Base-by-base conservation (phyloP, 352 stramenopile genomes). In the Pelagophyceae sp. region DNA sequence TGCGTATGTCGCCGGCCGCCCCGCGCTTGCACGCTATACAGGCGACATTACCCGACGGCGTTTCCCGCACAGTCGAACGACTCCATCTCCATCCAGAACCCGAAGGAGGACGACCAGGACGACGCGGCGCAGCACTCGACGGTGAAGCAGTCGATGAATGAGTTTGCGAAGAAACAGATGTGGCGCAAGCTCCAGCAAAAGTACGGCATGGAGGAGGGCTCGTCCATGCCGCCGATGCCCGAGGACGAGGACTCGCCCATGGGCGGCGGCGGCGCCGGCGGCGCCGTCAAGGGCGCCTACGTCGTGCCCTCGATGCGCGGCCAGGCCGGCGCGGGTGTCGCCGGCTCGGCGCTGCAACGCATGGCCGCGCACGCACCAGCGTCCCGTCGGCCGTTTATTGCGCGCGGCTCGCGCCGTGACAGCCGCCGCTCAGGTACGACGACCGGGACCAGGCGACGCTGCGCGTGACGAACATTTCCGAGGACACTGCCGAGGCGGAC, bases 381-480 rank as follows among this genome's bases (percentile, higher is more conserved):
- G 79, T 79, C 31, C 40, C 20, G 75, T 51, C 23, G 79, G 75
- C 23, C 70, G 58, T 5, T 77, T 71, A 33, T 67, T 64, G 38
- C 75, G 77, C 15, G 70, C 81, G 50, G 64, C 75, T 35, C 78
- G 79, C 29, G 75, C 69, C 25, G 80, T 61, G 20, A 78, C 50
- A 76, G 51, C 38, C 32, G 19, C n/a, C n/a, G n/a, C n/a, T n/a
- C n/a, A n/a, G n/a, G n/a, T 77, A 51, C 40, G 84, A 79, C 19
- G 85, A 89, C 70, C 77, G 83, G 19, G 85, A 87, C 78, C 79
- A 87, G 50, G 85, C 83, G 58, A 99, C 95, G 72, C 91, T 99
- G 79, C 94, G 96, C 85, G 95, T 99, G 76, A 99, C 96, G 75
- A 99, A 99, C 86, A 95, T 99, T 79, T 98, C 94, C 37, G 94